Percentiles rank a stretch among this genome's conserved stretches.
These are phyloP conservation scores for Delphinella strobiligena DNA, from an alignment of 2,329 filamentous ascomycete genomes.

Conservation along the genomic window DNA sequence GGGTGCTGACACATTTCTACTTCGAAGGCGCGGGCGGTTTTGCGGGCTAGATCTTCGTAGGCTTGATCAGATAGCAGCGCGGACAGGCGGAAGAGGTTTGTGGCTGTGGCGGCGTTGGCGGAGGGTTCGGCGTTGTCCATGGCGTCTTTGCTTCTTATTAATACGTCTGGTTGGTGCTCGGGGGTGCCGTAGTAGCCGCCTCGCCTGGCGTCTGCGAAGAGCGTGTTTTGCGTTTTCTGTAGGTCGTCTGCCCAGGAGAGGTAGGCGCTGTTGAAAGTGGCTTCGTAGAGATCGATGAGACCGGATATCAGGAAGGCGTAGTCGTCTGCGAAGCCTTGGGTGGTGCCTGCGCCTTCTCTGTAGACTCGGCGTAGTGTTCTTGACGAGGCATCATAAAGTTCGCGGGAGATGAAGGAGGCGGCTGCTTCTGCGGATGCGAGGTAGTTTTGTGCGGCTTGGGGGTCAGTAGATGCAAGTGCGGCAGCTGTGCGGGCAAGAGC, in stretches of 20 bases:
- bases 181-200: constrained; percentile 63
- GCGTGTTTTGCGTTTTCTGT: constrained; percentile 60
- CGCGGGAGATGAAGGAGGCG: constrained; percentile 57
- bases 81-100: constrained; percentile 74
- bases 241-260: constrained; percentile 71
- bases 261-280: constrained; percentile 63
- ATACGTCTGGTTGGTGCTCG: constrained; percentile 50
- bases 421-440: constrained; percentile 54
- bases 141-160: constrained; percentile 84
- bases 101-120: constrained; percentile 75
- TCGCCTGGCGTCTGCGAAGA: constrained; percentile 59
- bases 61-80: constrained; percentile 53
- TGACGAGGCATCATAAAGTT: constrained; percentile 56
- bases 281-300: constrained; percentile 71
- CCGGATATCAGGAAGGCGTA: constrained; percentile 83
- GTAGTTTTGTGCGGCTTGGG: constrained; percentile 36
- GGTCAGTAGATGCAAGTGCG: constrained; percentile 50
- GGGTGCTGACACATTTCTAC: constrained; percentile 87
- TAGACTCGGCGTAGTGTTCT: constrained; percentile 64
- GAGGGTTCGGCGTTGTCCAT: constrained; percentile 90
- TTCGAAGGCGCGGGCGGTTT: constrained; percentile 76
- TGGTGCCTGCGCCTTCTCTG: constrained; percentile 52
- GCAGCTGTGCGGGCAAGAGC: constrained; percentile 66
- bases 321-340: constrained; percentile 77
- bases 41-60: constrained; percentile 54